Evolutionary conservation across 345 rosid species (phyloP), one percentile per base, ranked within the genome.

Genomic region (Populus pruinosa): DNA sequence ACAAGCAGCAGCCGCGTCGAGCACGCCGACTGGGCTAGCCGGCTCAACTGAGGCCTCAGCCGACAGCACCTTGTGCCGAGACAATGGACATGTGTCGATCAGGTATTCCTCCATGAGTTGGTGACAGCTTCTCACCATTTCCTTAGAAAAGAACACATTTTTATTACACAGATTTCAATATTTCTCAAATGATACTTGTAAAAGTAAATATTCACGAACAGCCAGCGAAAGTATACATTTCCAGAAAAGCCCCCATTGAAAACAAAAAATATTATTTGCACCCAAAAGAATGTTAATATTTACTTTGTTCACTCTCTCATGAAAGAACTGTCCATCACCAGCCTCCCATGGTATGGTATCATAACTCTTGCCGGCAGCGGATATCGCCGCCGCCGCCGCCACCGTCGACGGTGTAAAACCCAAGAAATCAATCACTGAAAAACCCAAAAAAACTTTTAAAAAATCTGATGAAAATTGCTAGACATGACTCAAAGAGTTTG

Each of bases 51-150:
- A 73, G 73, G 74, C 85, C 83, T 78, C 90, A 17, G 71, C 72
- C 35, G 69, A 74, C 10, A 14, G 49, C 59, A 77, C 72, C 69
- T 84, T 85, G 10, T 77, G 70, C 77, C 35, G 71, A 35, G 79
- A 80, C 5, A 80, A 67, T 5, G 91, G 90, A 80, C 94, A 90
- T 82, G 89, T 87, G 89, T 89, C 91, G 9, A 88, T 75, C 71
- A 88, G 62, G 50, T 88, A 90, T 79, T 88, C 88, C 79, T 79
- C 90, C 91, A 90, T 86, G 72, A 90, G 94, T 86, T 87, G 94
- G 78, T 78, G 90, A 90, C 94, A 90, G 94, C 94, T 90, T 82
- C 88, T 86, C 86, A 79, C 87, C 92, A 74, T 89, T 85, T 87
- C 91, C 94, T 90, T 79, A 71, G 72, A 53, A 65, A 64, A 62